These are phyloP conservation scores for Anthracocystis panici-leucophaei DNA, from an alignment of 1,284 basidiomycete genomes.

Conservation along the genomic window DNA sequence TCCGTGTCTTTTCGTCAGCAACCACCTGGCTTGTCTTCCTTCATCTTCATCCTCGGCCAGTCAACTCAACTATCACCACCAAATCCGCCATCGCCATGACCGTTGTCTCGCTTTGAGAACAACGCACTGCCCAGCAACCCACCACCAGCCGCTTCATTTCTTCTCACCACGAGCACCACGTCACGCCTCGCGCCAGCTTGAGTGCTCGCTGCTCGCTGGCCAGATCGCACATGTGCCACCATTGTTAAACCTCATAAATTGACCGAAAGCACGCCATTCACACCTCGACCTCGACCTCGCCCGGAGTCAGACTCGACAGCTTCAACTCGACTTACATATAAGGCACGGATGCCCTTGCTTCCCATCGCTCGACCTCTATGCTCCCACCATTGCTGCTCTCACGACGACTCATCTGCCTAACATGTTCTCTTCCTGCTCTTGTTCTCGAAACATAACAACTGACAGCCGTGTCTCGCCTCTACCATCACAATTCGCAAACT, in stretches of 20 bases:
- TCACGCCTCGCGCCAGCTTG: background rate
- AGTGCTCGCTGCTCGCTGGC: background rate
- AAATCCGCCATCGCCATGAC: background rate
- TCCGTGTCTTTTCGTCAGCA: background rate
- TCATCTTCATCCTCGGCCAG: background rate
- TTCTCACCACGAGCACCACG: background rate
- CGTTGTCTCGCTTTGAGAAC: background rate
- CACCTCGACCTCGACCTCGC: too few species aligned
- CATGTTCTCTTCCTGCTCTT: conserved; percentile 23
- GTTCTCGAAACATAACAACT: conserved; percentile 25
- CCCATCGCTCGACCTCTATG: background rate
- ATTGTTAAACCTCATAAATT: too few species aligned
- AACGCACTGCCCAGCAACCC: background rate
- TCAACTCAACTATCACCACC: background rate
- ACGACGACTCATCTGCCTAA: conserved; percentile 3
- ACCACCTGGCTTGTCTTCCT: background rate
- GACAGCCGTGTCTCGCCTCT: conserved; percentile 16
- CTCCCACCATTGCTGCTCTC: conserved; percentile 3
- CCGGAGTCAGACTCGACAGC: background rate
- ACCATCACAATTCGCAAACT: background rate
- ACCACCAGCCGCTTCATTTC: conserved; percentile 3
- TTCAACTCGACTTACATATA: background rate
- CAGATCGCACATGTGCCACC: background rate
- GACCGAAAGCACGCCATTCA: too few species aligned
- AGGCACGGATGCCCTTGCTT: conserved; percentile 1